phyloP scores from a whole-genome alignment of 371 early-diverging fungal species.

The Rhizopus arrhizus region DNA sequence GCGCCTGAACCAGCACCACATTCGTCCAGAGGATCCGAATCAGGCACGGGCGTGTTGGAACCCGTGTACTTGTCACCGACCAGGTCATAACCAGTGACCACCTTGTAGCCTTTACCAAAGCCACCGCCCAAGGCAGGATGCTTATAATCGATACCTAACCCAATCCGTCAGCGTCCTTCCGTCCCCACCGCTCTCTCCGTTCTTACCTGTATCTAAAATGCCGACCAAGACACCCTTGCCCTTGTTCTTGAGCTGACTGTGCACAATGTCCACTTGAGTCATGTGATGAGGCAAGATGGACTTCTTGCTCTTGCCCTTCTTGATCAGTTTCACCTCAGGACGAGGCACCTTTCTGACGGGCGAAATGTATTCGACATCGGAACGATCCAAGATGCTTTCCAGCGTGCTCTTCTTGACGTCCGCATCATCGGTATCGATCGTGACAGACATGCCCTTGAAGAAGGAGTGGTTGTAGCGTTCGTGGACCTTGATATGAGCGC shows the following conservation, averaged over 20 bases:
- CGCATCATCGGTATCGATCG: conserved; percentile 24
- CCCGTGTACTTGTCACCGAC: conserved; percentile 54
- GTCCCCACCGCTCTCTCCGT: conserved; percentile 13
- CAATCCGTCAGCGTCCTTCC: not conserved
- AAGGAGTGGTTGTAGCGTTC: conserved; percentile 35
- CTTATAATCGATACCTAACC: conserved; percentile 57
- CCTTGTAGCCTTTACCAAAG: conserved; percentile 62
- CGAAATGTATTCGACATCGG: conserved; percentile 31
- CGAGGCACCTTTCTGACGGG: conserved; percentile 35
- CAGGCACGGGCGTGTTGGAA: conserved; percentile 36
- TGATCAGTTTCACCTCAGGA: conserved; percentile 20
- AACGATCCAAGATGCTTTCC: conserved; percentile 25
- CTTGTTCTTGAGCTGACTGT: conserved; percentile 44
- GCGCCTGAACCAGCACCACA: conserved; percentile 44
- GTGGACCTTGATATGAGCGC: conserved; percentile 29
- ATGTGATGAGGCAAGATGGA: conserved; percentile 37
- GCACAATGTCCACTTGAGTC: conserved; percentile 50
- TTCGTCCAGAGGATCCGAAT: conserved; percentile 43
- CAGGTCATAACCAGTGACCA: conserved; percentile 63
- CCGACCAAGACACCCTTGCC: conserved; percentile 77
- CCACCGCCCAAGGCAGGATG: conserved; percentile 78
- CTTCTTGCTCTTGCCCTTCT: conserved; percentile 8
- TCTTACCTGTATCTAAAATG: conserved; percentile 68
- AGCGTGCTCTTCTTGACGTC: conserved; percentile 17
- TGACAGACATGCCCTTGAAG: conserved; percentile 40